Conservation (phyloP, 371 early-diverging fungal species). For the Gilbertella persicaria region DNA sequence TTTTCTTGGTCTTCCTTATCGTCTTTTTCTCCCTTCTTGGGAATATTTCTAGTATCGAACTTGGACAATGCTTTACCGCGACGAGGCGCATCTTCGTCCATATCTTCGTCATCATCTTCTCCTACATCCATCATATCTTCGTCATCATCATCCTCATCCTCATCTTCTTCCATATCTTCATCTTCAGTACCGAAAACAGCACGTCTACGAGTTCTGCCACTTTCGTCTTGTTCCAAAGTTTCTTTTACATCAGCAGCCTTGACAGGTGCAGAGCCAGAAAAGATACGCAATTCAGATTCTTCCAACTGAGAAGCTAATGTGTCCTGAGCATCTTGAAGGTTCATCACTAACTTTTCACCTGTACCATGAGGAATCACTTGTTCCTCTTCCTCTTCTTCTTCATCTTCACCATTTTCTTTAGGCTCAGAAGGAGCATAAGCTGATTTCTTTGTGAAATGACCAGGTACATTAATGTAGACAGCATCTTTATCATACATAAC, state of each 20-base stretch:
- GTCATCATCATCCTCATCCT: conserved; percentile 45
- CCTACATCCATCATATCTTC: conserved; percentile 41
- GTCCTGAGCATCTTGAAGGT: conserved; percentile 82
- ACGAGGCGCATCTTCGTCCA: conserved; percentile 40
- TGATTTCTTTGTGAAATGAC: conserved; percentile 73
- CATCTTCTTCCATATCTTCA: conserved; percentile 46
- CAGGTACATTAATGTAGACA: conserved; percentile 95
- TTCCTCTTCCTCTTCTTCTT: conserved; percentile 33
- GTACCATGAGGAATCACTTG: conserved; percentile 49
- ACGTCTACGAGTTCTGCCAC: conserved; percentile 61
- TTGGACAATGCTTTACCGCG: conserved; percentile 51
- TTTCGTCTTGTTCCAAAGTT: conserved; percentile 37
- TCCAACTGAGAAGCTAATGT: conserved; percentile 81
- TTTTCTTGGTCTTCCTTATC: conserved; percentile 40
- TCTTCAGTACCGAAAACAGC: conserved; percentile 60
- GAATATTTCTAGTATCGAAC: conserved; percentile 51
- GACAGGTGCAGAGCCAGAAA: conserved; percentile 75
- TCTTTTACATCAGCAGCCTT: conserved; percentile 61
- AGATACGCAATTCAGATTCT: conserved; percentile 79
- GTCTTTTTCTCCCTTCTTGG: conserved; percentile 49
- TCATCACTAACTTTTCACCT: conserved; percentile 91
- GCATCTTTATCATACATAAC: conserved; percentile 98
- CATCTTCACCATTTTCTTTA: conserved; percentile 33
- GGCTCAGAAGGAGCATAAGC: conserved; percentile 46
- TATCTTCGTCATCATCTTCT: conserved; percentile 49